Base-by-base conservation (phyloP, 371 early-diverging fungal species). In the Syncephalastrum sp. region DNA sequence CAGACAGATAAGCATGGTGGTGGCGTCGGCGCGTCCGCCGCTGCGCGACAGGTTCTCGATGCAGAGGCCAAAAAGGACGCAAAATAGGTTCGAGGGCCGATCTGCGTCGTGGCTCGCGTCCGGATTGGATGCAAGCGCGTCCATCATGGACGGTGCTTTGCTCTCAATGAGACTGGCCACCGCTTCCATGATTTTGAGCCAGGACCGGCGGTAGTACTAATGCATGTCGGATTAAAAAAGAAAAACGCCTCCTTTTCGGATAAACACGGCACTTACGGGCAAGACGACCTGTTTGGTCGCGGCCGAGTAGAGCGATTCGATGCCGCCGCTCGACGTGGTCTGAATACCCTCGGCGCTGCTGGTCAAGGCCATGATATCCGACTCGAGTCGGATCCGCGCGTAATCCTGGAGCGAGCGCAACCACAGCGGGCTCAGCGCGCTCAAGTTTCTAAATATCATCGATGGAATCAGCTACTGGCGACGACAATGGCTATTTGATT, bases 61-160 rank as follows among this genome's bases (percentile, higher is more conserved):
- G 50, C 87, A 86, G 1, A 90, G 63, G 17, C 90, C 89, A 61
- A 82, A 78, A 4, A 90, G 55, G 25, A 86, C 70, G 56, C 68
- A 82, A 48, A 86, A 83, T 27, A 78, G 54, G 25, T 78, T 72
- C 0, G 82, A 72, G 23, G 78, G 75, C 7, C 57, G 59, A 17
- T 53, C 53, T 0, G 67, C 65, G 1, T 68, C 63, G 7, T 66
- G 53, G 16, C 60, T 65, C 5, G 74, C 69, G 43, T 72, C 72
- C 16, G 70, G 74, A 19, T 72, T 70, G 1, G 60, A 63, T 3
- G 54, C 54, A 8, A 82, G 60, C 3, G 82, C 76, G 16, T 65
- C 67, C 15, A 70, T 51, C 70, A 82, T 82, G 4, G 71, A 73
- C n/a, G 70, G 59, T 8, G 74, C 66, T 10, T 69, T 57, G 5